Conservation (phyloP, 176 grass and related monocot genomes). For the Juncus inflexus region DNA sequence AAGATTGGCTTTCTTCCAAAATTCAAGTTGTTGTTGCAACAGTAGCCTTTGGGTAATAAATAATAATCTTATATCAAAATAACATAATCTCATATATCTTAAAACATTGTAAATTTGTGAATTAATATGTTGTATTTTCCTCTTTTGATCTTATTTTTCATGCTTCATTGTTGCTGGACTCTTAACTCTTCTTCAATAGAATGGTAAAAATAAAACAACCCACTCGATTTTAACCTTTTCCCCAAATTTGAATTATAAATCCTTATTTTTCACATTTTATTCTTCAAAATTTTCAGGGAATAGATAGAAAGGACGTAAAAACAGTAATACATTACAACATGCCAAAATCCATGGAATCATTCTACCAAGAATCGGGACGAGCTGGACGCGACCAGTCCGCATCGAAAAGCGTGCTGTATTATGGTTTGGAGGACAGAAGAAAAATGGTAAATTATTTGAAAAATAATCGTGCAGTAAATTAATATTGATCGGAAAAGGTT, state of each 20-base stretch:
- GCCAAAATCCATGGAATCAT: constrained; percentile 95
- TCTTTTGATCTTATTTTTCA: constrained; percentile 6
- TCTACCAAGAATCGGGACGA: constrained; percentile 94
- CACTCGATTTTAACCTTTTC: not conserved
- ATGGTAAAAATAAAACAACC: constrained; percentile 53
- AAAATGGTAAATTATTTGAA: constrained; percentile 57
- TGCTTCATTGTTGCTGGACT: constrained; percentile 15
- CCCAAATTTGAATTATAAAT: constrained; percentile 16
- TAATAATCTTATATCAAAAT: constrained; percentile 14
- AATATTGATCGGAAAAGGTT: not conserved
- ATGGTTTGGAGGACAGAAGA: constrained; percentile 71
- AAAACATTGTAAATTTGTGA: no score
- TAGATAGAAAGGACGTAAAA: constrained; percentile 96
- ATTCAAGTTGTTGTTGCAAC: constrained; percentile 92
- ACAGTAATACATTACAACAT: constrained; percentile 91
- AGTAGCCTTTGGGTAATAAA: constrained; percentile 92
- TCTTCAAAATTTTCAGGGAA: constrained; percentile 53
- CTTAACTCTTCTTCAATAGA: constrained; percentile 28
- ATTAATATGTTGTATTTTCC: no score
- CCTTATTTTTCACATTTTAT: constrained; percentile 29
- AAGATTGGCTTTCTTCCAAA: constrained; percentile 88
- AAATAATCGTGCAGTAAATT: not conserved
- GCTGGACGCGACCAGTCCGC: constrained; percentile 75
- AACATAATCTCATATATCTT: not conserved
- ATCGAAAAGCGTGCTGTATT: constrained; percentile 84